A percentile compares a stretch with the other conserved stretches of the same genome.
Evolutionary conservation across 2,329 filamentous ascomycete genomes (phyloP).

Genomic region (Trichoderma atrobrunneum): DNA sequence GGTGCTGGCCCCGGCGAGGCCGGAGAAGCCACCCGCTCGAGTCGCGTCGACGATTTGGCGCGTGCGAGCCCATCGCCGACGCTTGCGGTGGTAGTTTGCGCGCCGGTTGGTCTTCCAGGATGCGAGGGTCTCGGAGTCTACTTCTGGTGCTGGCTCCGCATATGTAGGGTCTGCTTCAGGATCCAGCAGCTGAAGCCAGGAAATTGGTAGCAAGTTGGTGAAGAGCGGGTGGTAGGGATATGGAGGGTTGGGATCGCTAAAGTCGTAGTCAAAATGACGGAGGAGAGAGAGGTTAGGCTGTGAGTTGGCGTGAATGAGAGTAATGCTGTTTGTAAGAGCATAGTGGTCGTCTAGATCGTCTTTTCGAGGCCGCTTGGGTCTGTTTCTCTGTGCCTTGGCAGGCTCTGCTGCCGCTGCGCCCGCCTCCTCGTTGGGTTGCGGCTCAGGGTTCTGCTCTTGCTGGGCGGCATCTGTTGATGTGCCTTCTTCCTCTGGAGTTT

Average conservation of each 20-base stretch:
- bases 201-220: constrained; percentile 76
- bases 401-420: background rate
- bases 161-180: constrained; percentile 75
- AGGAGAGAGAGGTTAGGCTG: constrained; percentile 86
- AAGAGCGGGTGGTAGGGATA: constrained; percentile 72
- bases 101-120: constrained; percentile 78
- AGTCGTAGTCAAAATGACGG: constrained; percentile 85
- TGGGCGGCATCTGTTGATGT: background rate
- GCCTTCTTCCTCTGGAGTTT: constrained; percentile 31
- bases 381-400: constrained; percentile 26
- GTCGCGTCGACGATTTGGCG: constrained; percentile 72
- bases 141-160: constrained; percentile 57
- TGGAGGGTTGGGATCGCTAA: constrained; percentile 57
- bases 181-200: constrained; percentile 86
- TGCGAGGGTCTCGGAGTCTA: constrained; percentile 60
- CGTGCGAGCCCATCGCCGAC: constrained; percentile 73
- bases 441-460: constrained; percentile 10
- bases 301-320: constrained; percentile 74
- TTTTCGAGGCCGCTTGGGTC: constrained; percentile 31
- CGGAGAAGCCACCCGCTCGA: constrained; percentile 73
- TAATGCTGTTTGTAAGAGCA: constrained; percentile 71
- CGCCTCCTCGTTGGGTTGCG: constrained; percentile 15
- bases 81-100: constrained; percentile 85
- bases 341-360: constrained; percentile 63
- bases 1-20: constrained; percentile 80